Percentiles rank a stretch among this genome's conserved stretches.
phyloP scores from a whole-genome alignment of 179 eudicot genomes.

The Patellifolia procumbens region DNA sequence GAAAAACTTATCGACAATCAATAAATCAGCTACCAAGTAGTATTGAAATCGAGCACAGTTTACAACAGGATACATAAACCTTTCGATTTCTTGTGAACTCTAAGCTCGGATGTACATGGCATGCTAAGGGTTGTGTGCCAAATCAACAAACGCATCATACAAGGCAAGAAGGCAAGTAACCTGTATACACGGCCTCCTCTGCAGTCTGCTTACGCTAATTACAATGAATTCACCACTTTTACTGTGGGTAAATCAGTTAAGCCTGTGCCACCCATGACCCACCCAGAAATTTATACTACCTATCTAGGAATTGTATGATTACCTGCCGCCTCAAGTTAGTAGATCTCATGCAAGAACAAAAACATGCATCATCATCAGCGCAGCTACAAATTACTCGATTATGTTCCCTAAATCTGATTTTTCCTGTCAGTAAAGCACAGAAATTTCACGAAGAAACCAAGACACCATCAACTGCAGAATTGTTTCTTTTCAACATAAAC shows the following conservation, averaged over 20 bases:
- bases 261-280: constrained; percentile 2
- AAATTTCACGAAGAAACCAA: constrained; percentile 4
- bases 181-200: constrained; percentile 26
- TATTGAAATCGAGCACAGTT: not conserved
- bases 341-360: constrained; percentile 17
- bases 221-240: constrained; percentile 31
- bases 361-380: constrained; percentile 17
- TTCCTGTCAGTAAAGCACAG: constrained; percentile 11
- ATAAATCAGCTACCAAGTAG: constrained; percentile 9
- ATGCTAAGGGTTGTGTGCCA: constrained; percentile 14
- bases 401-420: constrained; percentile 18
- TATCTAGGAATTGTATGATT: constrained; percentile 29
- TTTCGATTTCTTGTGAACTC: constrained; percentile 15
- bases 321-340: constrained; percentile 25
- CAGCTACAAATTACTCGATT: constrained; percentile 14
- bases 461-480: not conserved
- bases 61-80: constrained; percentile 12
- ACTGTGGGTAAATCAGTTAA: constrained; percentile 22
- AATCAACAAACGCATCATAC: constrained; percentile 18
- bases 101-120: constrained; percentile 28
- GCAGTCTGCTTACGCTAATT: constrained; percentile 28
- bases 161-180: constrained; percentile 16
- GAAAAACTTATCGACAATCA: constrained; percentile 6
- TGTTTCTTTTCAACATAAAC: not conserved
- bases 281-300: constrained; percentile 23